Evolutionary conservation across 2,329 filamentous ascomycete species (phyloP), one percentile per base, ranked within the genome.

Genomic region (Harringtonia lauricola): DNA sequence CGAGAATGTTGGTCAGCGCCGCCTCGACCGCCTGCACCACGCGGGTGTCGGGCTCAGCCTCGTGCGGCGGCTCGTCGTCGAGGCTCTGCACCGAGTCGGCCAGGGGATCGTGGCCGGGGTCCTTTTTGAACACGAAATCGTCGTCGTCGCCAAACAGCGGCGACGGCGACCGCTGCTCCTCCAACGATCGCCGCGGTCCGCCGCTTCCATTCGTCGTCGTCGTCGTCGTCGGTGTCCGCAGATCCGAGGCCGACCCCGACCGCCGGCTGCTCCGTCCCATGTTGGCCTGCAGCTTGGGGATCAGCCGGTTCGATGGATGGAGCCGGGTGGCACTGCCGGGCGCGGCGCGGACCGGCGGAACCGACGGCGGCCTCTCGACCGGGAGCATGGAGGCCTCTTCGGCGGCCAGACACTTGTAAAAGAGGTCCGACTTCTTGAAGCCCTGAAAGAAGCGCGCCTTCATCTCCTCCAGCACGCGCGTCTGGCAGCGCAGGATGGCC

Each of bases 21-120:
- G 85, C 79, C 59, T 96, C 89, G 75, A 98, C 90, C 4, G 87
- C 90, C 62, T 94, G 79, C 7, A 98, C 88, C 24, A 95, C 83
- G 47, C 82, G 76, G 1, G 76, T 84, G 55, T 95, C 83, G 7
- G 83, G 82, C 18, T 22, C 31, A 14, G 19, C 41, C 8, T 35
- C 24, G 12, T 36, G 42, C 13, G 37, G 36, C 12, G 36, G 33
- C 1, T 68, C 68, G 19, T 70, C 70, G 19, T 89, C 86, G 9
- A 94, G 66, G 52, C 88, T 95, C 41, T 87, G 75, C 0, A 85
- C 74, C 2, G 89, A 95, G 49, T 79, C 76, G 31, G 62, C 64
- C 56, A 85, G 71, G 37, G 74, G 74, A 52, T 95, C 79, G 29
- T 78, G 76, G 37, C 92, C 87, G 6, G 34, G 22, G 14, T 18